A percentile compares a stretch with the other conserved stretches of the same genome.
These are phyloP conservation scores for Cucurbitaria berberidis DNA, from an alignment of 2,329 filamentous ascomycete genomes.

Conservation along the genomic window DNA sequence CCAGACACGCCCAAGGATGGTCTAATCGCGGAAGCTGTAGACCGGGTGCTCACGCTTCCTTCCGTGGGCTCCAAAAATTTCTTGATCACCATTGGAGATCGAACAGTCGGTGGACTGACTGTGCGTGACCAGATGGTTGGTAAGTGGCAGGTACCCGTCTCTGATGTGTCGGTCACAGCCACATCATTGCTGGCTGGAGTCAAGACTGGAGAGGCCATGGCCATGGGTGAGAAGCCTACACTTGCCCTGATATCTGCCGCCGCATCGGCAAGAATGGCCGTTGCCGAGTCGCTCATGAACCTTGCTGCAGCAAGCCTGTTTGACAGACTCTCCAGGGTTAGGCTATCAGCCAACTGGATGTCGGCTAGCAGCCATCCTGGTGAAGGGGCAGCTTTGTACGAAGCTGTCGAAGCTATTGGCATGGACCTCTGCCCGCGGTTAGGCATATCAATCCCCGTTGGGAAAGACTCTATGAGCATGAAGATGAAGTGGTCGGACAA, in stretches of 20 bases:
- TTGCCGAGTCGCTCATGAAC: constrained; percentile 92
- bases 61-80: constrained; percentile 97
- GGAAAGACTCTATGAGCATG: constrained; percentile 99
- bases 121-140: constrained; percentile 95
- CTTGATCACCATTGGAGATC: constrained; percentile 94
- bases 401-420: constrained; percentile 90
- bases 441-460: constrained; percentile 93
- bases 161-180: constrained; percentile 91
- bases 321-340: constrained; percentile 77
- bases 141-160: constrained; percentile 92
- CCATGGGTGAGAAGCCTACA: constrained; percentile 91
- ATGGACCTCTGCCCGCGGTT: constrained; percentile 89
- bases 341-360: constrained; percentile 99
- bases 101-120: constrained; percentile 87
- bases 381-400: constrained; percentile 89
- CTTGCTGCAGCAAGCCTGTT: constrained; percentile 79
- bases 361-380: constrained; percentile 92
- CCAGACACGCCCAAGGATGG: constrained; percentile 62
- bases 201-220: constrained; percentile 91
- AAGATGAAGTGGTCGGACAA: constrained; percentile 85
- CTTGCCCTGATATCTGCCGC: constrained; percentile 87
- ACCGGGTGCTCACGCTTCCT: constrained; percentile 82
- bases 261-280: constrained; percentile 94
- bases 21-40: constrained; percentile 71
- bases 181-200: constrained; percentile 76